These are phyloP conservation scores for Vararia minispora DNA, from an alignment of 768 basidiomycete species.

Conservation along the genomic window DNA sequence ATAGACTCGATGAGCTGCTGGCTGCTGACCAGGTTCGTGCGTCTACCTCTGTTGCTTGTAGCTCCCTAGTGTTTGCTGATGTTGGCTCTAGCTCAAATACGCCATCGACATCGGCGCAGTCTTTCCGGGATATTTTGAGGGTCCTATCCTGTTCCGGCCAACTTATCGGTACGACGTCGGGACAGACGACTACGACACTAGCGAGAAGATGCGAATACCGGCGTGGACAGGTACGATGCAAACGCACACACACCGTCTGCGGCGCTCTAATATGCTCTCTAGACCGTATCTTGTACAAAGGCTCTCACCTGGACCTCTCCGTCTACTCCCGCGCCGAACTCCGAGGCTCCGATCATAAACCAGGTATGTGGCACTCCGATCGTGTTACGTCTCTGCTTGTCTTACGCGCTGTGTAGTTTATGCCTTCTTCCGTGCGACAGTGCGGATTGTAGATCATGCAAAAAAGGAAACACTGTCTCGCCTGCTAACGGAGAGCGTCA, in stretches of 20 bases:
- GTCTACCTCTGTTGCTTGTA: no score
- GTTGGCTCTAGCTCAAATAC: constrained; percentile 44
- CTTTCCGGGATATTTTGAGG: constrained; percentile 81
- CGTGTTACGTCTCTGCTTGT: background rate
- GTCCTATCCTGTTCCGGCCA: constrained; percentile 82
- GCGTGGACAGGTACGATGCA: constrained; percentile 81
- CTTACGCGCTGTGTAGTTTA: constrained; percentile 45
- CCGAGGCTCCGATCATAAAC: constrained; percentile 89
- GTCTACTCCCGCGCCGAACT: constrained; percentile 82
- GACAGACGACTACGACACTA: constrained; percentile 84
- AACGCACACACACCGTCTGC: constrained; percentile 1
- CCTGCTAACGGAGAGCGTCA: constrained; percentile 52
- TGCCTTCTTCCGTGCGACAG: constrained; percentile 66
- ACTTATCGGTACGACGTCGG: constrained; percentile 88
- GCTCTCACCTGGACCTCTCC: constrained; percentile 55
- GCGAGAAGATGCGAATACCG: constrained; percentile 93
- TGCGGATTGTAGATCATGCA: constrained; percentile 66
- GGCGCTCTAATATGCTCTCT: constrained; percentile 9
- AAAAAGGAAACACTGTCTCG: constrained; percentile 65
- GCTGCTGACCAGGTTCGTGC: constrained; percentile 73
- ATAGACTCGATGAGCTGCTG: constrained; percentile 64
- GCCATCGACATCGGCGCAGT: constrained; percentile 64
- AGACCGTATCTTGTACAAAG: constrained; percentile 92
- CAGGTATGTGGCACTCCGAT: constrained; percentile 38
- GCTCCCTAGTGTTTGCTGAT: constrained; percentile 2